Conservation (phyloP, 192 early-diverging fungal species). For the Umbelopsis sp. region DNA sequence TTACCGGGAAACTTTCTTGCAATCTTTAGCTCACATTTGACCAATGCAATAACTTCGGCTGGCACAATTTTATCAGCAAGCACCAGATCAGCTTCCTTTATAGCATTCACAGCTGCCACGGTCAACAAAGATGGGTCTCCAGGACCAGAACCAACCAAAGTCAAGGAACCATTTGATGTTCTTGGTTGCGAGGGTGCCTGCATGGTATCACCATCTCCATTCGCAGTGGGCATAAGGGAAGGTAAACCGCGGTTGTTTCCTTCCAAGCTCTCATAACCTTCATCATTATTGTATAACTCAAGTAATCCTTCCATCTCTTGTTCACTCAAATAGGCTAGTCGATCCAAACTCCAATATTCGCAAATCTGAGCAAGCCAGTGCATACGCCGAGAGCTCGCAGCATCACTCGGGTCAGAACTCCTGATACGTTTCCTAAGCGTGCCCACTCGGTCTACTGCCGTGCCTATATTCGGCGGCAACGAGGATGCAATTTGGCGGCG, state of each 20-base stretch:
- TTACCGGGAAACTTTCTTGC: slow-evolving; percentile 76
- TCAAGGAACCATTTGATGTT: slow-evolving; percentile 64
- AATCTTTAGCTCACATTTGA: slow-evolving; percentile 55
- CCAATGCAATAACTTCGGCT: slow-evolving; percentile 55
- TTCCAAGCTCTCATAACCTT: slow-evolving; percentile 37
- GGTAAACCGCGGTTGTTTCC: neutral
- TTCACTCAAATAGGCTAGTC: slow-evolving; percentile 43
- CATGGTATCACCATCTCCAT: slow-evolving; percentile 79
- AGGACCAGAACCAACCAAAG: slow-evolving; percentile 84
- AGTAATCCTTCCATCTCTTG: slow-evolving; percentile 52
- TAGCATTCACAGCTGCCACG: slow-evolving; percentile 64
- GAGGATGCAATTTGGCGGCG: slow-evolving; percentile 60
- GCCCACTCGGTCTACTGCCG: slow-evolving; percentile 62
- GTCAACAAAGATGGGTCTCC: slow-evolving; percentile 87
- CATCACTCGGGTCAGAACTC: slow-evolving; percentile 48
- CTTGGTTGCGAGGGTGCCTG: slow-evolving; percentile 81
- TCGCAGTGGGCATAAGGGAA: slow-evolving; percentile 46
- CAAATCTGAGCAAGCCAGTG: slow-evolving; percentile 58
- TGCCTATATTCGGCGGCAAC: slow-evolving; percentile 62
- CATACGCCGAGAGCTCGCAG: slow-evolving; percentile 52
- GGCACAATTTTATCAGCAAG: slow-evolving; percentile 85
- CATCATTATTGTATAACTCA: slow-evolving; percentile 42
- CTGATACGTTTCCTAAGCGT: slow-evolving; percentile 49
- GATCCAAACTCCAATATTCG: slow-evolving; percentile 57
- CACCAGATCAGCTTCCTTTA: slow-evolving; percentile 79